Evolutionary conservation across 768 basidiomycete genomes (phyloP), one percentile per base, ranked within the genome.

Genomic region (Suillus placidus): DNA sequence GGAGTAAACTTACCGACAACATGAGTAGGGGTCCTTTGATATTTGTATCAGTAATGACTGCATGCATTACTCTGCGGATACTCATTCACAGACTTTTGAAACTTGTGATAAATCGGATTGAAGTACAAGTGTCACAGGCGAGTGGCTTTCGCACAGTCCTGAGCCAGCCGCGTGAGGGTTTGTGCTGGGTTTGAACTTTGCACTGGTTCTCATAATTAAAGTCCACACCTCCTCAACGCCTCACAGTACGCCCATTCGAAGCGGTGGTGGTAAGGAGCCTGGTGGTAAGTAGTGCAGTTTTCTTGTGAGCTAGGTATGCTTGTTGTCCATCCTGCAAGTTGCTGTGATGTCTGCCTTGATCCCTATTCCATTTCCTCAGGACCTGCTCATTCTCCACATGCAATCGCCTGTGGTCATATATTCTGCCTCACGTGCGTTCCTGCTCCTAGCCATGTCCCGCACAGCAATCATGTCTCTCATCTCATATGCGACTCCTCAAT

Each of bases 271-370:
- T 18, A 30, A 51, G 49, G 49, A 52, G 51, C 14, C 45, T 45
- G 9, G 43, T n/a, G 51, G 26, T 30, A 30, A 52, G 51, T 32
- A 32, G 30, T 32, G 4, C 16, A 52, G 16, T 72, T 62, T 68
- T 70, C n/a, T 60, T 49, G 64, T 57, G 71, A 74, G 70, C 72
- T 78, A 55, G 69, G 72, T 66, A 84, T 85, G 84, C 78, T 93
- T 71, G 82, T 89, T 67, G 80, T 91, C 26, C 89, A 92, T 76
- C 83, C 88, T 6, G 82, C 86, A 38, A 91, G 89, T 71, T 83
- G 81, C 67, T 93, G 91, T 79, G 91, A 93, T 75, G 86, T 93
- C 69, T 93, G 91, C 75, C 80, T 90, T 66, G 88, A 90, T 63
- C 77, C 80, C 32, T 91, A 90, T 74, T 76, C 5, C 69, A 71